Conservation (phyloP, 106 monocot genomes). For the Acanthochlamys bracteata region DNA sequence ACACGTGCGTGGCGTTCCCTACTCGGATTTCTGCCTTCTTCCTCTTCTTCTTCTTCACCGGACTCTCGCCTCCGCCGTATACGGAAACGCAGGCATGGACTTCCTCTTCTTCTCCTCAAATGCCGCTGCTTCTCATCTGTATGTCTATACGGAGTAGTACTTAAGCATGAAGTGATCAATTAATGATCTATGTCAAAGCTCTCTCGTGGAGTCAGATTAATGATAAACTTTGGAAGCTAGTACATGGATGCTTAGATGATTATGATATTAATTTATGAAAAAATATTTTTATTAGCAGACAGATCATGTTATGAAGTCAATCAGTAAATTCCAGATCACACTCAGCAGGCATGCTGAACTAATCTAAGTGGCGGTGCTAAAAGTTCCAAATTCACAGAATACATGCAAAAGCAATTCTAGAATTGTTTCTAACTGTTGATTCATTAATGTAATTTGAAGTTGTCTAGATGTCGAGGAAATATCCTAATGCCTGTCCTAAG, state of each 20-base stretch:
- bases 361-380: too few species aligned
- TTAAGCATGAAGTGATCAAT: neutral
- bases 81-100: conserved; percentile 15
- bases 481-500: neutral
- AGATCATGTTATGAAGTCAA: too few species aligned
- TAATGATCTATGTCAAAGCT: neutral
- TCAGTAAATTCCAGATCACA: too few species aligned
- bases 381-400: too few species aligned
- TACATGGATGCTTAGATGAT: too few species aligned
- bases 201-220: too few species aligned
- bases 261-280: too few species aligned
- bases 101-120: conserved; percentile 42
- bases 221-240: too few species aligned
- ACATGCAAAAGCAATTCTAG: too few species aligned
- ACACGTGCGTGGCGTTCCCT: conserved; percentile 34
- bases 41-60: conserved; percentile 33
- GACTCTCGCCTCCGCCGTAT: conserved; percentile 9
- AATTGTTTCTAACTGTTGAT: neutral
- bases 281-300: too few species aligned
- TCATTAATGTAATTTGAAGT: neutral
- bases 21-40: conserved; percentile 25
- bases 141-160: neutral
- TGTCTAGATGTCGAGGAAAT: neutral
- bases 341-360: too few species aligned
- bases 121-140: conserved; percentile 21